These are phyloP conservation scores for Xylariales sp. DNA, from an alignment of 2,329 filamentous ascomycete genomes.

Conservation along the genomic window DNA sequence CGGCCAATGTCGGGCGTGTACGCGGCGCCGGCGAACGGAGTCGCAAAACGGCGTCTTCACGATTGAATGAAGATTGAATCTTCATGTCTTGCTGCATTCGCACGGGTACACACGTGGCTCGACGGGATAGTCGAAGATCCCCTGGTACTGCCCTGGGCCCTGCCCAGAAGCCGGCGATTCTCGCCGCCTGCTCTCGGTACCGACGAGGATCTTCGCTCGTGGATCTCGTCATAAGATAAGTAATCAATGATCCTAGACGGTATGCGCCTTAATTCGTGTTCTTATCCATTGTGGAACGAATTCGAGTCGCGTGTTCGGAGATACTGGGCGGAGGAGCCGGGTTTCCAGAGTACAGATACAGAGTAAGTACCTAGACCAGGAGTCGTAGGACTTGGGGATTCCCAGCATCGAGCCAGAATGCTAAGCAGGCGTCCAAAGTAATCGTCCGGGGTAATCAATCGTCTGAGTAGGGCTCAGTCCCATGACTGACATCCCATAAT, in stretches of 20 bases:
- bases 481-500: slow-evolving; percentile 17
- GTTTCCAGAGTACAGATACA: too few species aligned
- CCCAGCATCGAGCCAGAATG: too few species aligned
- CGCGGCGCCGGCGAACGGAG: slow-evolving; percentile 13
- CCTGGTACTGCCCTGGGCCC: background rate
- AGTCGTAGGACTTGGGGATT: too few species aligned
- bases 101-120: slow-evolving; percentile 19
- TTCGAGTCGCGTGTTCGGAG: background rate
- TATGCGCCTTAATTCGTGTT: too few species aligned
- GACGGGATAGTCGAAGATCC: slow-evolving; percentile 4
- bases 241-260: background rate
- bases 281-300: background rate
- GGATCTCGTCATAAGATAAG: background rate
- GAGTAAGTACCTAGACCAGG: too few species aligned
- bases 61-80: too few species aligned
- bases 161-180: too few species aligned
- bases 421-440: too few species aligned
- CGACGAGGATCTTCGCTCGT: background rate
- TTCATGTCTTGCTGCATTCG: background rate
- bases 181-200: background rate
- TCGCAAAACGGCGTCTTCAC: background rate
- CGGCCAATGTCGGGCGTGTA: background rate
- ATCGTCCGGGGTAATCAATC: too few species aligned
- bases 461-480: background rate
- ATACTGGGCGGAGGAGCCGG: too few species aligned